Percentiles rank a stretch among this genome's conserved stretches.
Conservation (phyloP, 2,329 filamentous ascomycete genomes). For the Neurospora crassa region DNA sequence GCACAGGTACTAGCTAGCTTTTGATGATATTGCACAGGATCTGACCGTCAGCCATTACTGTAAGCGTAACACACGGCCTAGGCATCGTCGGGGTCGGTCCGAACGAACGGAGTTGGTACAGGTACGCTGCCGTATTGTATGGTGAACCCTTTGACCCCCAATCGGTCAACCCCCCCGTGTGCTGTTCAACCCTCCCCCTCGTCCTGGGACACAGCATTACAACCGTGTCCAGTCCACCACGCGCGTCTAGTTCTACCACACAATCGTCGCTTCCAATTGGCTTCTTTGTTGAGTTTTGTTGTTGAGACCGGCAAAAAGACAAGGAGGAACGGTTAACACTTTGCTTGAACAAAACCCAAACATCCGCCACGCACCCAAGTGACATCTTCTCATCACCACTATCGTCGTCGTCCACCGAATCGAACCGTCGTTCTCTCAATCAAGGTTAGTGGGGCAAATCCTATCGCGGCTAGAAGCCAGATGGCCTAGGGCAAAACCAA, state of each 20-base stretch:
- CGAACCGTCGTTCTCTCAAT: not conserved
- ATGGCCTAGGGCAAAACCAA: not conserved
- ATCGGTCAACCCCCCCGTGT: not conserved
- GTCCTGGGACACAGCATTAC: not conserved
- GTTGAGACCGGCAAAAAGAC: not conserved
- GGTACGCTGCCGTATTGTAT: not conserved
- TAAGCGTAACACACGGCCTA: not conserved
- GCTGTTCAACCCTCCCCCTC: not conserved
- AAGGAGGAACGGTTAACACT: not conserved
- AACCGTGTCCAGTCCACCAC: not conserved
- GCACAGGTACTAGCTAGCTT: not conserved
- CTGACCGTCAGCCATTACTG: not conserved
- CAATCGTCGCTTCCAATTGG: not conserved
- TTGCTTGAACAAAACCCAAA: not conserved
- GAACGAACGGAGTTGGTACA: not conserved
- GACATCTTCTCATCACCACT: not conserved
- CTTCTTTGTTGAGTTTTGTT: not conserved
- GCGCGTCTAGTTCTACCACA: not conserved
- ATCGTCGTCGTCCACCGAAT: not conserved
- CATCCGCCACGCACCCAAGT: not conserved
- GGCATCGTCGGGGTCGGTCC: not conserved
- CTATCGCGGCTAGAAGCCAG: not conserved
- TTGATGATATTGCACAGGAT: not conserved
- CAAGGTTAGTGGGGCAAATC: not conserved
- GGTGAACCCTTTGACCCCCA: not conserved